Evolutionary conservation across 495 filamentous ascomycete genomes (phyloP), one percentile per base, ranked within the genome.

Genomic region (Beverwykella pulmonaria): DNA sequence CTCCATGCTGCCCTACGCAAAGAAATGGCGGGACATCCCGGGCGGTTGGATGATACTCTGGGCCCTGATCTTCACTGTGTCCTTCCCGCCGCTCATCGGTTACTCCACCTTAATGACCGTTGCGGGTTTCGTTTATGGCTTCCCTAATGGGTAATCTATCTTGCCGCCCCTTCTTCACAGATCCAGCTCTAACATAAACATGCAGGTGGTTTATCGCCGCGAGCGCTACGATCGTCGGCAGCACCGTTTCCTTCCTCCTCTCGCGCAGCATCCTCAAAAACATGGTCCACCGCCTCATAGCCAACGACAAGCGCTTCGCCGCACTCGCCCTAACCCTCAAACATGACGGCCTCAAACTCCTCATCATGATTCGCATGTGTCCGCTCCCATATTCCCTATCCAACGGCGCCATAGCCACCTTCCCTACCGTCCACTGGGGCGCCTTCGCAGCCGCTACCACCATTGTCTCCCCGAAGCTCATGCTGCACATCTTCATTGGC

Each of bases 401-500:
- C 71, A 98, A 98, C 72, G 94, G 92, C 20, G 96, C 94, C 23
- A 85, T 98, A 27, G 91, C 91, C 20, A 97, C 93, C 1, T 92
- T 98, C 68, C 92, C 91, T 1, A 96, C 92, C 7, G 90, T 98
- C 7, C 82, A 86, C 53, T 88, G 89, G 17, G 76, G 83, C 74
- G 83, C 82, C 68, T 98, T 95, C 74, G 89, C 86, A 30, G 71
- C 90, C 39, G 93, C 95, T 0, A 98, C 94, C 7, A 87, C 90
- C 0, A 76, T 90, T 15, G 82, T 87, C 12, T 82, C 84, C 0
- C 94, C 94, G 10, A 97, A 97, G 73, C 80, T 98, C 39, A 76
- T 96, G 63, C 87, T 98, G n/a, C 92, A 92, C 65, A 85, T 96
- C 52, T 98, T 97, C 77, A 90, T 98, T 70, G 94, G 94, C 61